Percentiles rank a stretch among this genome's conserved stretches.
These are phyloP conservation scores for Diplogelasinospora grovesii DNA, from an alignment of 495 filamentous ascomycete genomes.

Conservation along the genomic window DNA sequence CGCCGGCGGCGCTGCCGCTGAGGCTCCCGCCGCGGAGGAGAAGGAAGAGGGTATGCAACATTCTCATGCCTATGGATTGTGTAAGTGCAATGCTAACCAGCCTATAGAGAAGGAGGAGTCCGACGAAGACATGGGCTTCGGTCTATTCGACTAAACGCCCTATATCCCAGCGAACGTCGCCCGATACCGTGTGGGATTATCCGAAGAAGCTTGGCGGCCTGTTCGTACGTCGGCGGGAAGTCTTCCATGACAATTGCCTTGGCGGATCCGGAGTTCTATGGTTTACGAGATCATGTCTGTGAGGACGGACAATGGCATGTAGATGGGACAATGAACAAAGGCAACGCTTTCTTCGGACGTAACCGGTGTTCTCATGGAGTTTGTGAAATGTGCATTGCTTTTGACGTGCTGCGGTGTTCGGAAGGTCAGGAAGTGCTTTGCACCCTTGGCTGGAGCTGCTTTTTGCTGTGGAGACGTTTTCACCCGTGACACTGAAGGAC, in stretches of 20 bases:
- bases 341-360: constrained; percentile 21
- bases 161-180: constrained; percentile 1
- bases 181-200: constrained; percentile 14
- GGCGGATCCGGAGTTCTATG: constrained; percentile 14
- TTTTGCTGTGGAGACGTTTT: too few relatives aligned
- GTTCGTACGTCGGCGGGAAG: constrained; percentile 10
- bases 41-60: constrained; percentile 60
- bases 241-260: constrained; percentile 6
- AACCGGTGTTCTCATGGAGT: too few relatives aligned
- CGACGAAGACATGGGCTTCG: constrained; percentile 99
- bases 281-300: constrained; percentile 9
- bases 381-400: too few relatives aligned
- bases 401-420: too few relatives aligned
- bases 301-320: constrained; percentile 8
- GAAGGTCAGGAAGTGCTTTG: too few relatives aligned
- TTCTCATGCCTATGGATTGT: neutral
- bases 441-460: too few relatives aligned
- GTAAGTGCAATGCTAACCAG: constrained; percentile 24
- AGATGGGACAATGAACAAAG: constrained; percentile 21
- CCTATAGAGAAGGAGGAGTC: constrained; percentile 68
- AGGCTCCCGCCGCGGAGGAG: constrained; percentile 62
- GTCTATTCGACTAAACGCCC: constrained; percentile 87
- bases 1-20: constrained; percentile 61
- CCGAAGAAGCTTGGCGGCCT: constrained; percentile 17
- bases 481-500: too few relatives aligned